Base-by-base conservation (phyloP, 208 protist species). In the Wallacemonas sp. region DNA sequence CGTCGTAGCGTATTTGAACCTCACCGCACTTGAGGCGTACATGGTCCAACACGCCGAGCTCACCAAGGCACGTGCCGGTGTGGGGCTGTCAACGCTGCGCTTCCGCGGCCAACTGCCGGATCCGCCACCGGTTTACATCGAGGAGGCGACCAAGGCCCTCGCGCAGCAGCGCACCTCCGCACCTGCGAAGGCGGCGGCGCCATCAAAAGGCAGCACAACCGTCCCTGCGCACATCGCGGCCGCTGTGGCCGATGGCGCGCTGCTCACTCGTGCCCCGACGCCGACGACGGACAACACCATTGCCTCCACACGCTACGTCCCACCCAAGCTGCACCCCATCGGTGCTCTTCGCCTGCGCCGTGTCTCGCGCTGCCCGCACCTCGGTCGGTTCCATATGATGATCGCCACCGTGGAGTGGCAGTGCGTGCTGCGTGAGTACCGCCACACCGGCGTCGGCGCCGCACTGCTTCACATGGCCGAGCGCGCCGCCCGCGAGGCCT, bases 1-100 rank as follows among this genome's bases (percentile, higher is more conserved):
- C 70, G 62, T 83, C 30, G 73, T 87, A 37, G 66, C 63, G 19
- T 87, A 87, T 62, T 30, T 82, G 66, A 42, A 78, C 65, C 65
- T 74, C 57, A 54, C 76, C 46, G 50, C 63, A 39, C 19, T 68
- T 54, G 26, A 68, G 38, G 52, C 69, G 34, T 65, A 73, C 32
- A 66, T 74, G 60, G 46, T 37, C 41, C 62, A 78, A 45, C 26
- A 75, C 45, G 48, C 42, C 34, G 64, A 68, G 50, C 38, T 57
- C 32, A 8, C 50, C 50, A 57, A 57, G 32, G 50, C 50, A 3
- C 50, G 36, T 12, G 13, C 55, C 36, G 68, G 70, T 41, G 71
- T 81, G 59, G 70, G 65, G 34, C 61, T 63, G 0, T 65, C 67
- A 1, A 66, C 48, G 10, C 52, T 76, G 41, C 68, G 73, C 55